Conservation (phyloP, 768 basidiomycete genomes). For the Dendrothele bispora region DNA sequence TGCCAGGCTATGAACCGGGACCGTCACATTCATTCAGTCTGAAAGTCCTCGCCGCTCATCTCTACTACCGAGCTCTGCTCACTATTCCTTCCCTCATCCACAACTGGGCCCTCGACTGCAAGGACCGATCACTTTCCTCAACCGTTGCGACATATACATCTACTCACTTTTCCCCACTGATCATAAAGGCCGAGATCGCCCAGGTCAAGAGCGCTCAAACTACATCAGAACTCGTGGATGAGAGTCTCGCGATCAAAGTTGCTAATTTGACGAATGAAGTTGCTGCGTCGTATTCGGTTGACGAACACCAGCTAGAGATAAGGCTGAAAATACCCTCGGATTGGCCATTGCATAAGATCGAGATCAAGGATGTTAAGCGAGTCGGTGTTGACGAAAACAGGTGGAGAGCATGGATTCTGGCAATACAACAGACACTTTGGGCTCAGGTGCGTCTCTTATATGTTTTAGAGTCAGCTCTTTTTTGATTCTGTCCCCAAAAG, state of each 20-base stretch:
- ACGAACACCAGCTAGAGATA: constrained; percentile 93
- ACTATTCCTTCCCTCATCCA: constrained; percentile 85
- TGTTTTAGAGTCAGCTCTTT: background rate
- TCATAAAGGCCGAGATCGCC: constrained; percentile 81
- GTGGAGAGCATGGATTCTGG: constrained; percentile 94
- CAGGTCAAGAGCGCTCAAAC: constrained; percentile 60
- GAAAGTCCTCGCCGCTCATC: constrained; percentile 75
- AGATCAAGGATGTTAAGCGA: constrained; percentile 80
- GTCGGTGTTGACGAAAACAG: constrained; percentile 87
- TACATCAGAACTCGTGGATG: constrained; percentile 62
- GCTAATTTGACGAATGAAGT: constrained; percentile 74
- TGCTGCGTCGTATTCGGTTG: constrained; percentile 79
- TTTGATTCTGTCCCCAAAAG: constrained; percentile 36
- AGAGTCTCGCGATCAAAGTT: constrained; percentile 80
- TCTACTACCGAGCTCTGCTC: constrained; percentile 86
- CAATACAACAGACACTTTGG: constrained; percentile 87
- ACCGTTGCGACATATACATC: constrained; percentile 79
- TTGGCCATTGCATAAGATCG: constrained; percentile 87
- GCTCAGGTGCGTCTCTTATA: constrained; percentile 60
- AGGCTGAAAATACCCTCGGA: constrained; percentile 82
- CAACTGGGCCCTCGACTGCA: constrained; percentile 82
- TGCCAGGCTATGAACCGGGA: constrained; percentile 57
- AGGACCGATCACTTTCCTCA: constrained; percentile 84
- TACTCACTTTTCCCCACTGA: constrained; percentile 82
- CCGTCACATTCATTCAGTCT: constrained; percentile 50